Evolutionary conservation across 805 yeast genomes (phyloP), one percentile per base, ranked within the genome.

Genomic region (Trichomonascus vanleenenianus): DNA sequence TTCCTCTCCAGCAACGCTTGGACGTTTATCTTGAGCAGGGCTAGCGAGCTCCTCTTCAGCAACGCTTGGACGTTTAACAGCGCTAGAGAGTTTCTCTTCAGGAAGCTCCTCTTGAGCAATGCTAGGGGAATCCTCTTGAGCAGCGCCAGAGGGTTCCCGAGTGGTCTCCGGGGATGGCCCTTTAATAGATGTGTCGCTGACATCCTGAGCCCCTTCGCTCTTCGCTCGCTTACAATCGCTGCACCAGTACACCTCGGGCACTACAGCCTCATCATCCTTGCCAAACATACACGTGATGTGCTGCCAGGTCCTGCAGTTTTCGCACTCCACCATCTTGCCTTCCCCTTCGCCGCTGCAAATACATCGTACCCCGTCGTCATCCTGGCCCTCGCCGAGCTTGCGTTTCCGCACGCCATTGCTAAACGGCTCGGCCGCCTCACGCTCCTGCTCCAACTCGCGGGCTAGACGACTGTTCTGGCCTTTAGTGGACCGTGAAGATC

Each of bases 251-350:
- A 65, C 55, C 12, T 75, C 70, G 0, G 85, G 85, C 3, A 79
- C 68, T 39, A 62, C 63, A 34, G 58, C 60, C 42, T 57, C 63
- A 46, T 61, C 64, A 15, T 65, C 61, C 7, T 65, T 58, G 39
- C 71, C 78, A 38, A 79, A 71, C 70, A 79, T 71, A 57, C 89
- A 82, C 46, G 56, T 63, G 12, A 78, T 72, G 57, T 82, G 89
- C 60, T 82, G 89, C 87, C 87, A 82, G 3, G 79, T 72, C 42
- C 67, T 57, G 58, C 89, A 82, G 31, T 62, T 57, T 40, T 78
- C 85, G 62, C 89, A 82, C 58, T 77, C 78, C 16, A 77, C 74
- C 83, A 80, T 78, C 14, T 64, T 60, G 16, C 79, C 75, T 20
- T 65, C 68, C 20, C 67, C 67, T 39, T 58, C 65, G 12, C 50